phyloP scores from a whole-genome alignment of 306 rosid species.

The Corylus avellana region DNA sequence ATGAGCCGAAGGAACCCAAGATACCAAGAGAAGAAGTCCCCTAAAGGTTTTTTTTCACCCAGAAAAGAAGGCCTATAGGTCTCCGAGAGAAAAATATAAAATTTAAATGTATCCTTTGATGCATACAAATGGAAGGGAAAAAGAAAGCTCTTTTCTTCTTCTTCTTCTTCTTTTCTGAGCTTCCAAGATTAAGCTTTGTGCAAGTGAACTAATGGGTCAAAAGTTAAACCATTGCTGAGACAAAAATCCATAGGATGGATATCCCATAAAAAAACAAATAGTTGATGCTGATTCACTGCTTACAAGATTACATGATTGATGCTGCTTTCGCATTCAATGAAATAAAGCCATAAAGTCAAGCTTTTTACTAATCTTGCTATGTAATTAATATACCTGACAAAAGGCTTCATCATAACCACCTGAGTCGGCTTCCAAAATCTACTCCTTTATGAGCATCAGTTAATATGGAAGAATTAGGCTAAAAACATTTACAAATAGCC shows the following conservation, averaged over 20 bases:
- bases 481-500: conserved; percentile 16
- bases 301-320: background rate
- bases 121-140: background rate
- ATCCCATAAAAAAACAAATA: background rate
- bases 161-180: too few relatives aligned
- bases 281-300: too few relatives aligned
- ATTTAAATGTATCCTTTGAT: background rate
- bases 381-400: background rate
- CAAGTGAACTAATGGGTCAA: background rate
- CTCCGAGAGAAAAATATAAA: background rate
- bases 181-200: background rate
- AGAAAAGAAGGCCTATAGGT: background rate
- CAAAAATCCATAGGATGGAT: too few relatives aligned
- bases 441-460: background rate
- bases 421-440: background rate
- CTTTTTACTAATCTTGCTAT: background rate
- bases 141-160: background rate
- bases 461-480: background rate
- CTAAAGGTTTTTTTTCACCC: background rate
- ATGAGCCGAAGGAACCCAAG: conserved; percentile 24
- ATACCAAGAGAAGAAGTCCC: conserved; percentile 18
- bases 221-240: too few relatives aligned
- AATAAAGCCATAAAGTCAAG: background rate
- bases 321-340: background rate
- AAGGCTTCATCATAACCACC: background rate